Evolutionary conservation across 805 yeast genomes (phyloP), one percentile per base, ranked within the genome.

Genomic region (Clavispora fructus): DNA sequence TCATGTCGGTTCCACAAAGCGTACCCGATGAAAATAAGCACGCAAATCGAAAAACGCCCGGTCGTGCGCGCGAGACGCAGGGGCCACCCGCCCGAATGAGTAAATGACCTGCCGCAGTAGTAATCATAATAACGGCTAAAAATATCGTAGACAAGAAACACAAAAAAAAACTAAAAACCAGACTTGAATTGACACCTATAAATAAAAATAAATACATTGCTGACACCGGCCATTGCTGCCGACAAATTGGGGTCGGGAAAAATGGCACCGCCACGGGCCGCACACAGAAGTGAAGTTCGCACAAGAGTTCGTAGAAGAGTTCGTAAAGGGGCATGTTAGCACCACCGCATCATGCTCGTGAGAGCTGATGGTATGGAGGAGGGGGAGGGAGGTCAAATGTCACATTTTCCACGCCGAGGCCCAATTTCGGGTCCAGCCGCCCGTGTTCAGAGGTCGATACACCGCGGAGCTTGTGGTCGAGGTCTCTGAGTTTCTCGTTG

Each of bases 1-100:
- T 71, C 90, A 83, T 84, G 7, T 12, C 17, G 19, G 30, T 23
- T 13, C 11, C 27, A 26, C 17, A 12, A 16, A 7, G n/a, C 25
- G 39, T 33, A 35, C 11, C 10, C 9, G 9, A 8, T 3, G 16
- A 37, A 37, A 25, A 35, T 4, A 14, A n/a, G 17, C 6, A 17
- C 13, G 37, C 37, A 33, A 17, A 33, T 33, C 37, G 13, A 10
- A 33, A 33, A 33, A 14, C 11, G 5, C 25, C n/a, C 7, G 25
- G 37, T 16, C 37, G 37, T 33, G 37, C 37, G 37, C 37, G 37
- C 37, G 12, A 17, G 17, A 4, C 23, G 13, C 7, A 17, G 13
- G 17, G 35, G 10, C 35, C 35, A 2, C 35, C 8, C n/a, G 8
- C 35, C 35, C 13, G 35, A 14, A n/a, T 8, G 17, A 31, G 35